Evolutionary conservation across 2,329 filamentous ascomycete genomes (phyloP).

Genomic region (Epichloe brachyelytri): DNA sequence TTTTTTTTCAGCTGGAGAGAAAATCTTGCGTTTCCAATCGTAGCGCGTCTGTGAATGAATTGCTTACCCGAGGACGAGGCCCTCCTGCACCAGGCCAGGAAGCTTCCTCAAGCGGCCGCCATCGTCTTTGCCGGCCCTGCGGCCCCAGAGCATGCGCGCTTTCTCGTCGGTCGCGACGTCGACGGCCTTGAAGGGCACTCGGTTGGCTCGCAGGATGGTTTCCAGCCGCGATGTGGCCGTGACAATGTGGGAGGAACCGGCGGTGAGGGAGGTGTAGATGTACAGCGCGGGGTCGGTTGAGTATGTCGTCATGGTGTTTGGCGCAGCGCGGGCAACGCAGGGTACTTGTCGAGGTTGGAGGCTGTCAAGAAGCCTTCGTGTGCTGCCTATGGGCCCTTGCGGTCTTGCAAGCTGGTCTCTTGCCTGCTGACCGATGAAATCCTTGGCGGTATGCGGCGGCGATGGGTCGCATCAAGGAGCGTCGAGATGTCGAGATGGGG

Average conservation of each 20-base stretch:
- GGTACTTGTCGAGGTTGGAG: not conserved
- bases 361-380: no score
- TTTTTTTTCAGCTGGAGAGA: no score
- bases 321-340: not conserved
- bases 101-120: slow-evolving; percentile 58
- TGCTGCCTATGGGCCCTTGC: no score
- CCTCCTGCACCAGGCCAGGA: slow-evolving; percentile 78
- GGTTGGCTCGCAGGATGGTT: slow-evolving; percentile 90
- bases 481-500: not conserved
- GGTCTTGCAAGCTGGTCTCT: no score
- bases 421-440: not conserved
- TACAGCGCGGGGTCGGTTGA: slow-evolving; percentile 63
- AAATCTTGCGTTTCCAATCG: no score
- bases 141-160: slow-evolving; percentile 78
- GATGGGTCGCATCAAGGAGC: not conserved
- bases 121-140: slow-evolving; percentile 62
- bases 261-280: slow-evolving; percentile 91
- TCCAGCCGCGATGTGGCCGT: slow-evolving; percentile 92
- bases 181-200: slow-evolving; percentile 82
- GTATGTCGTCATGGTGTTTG: slow-evolving; percentile 27
- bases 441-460: not conserved
- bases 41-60: no score
- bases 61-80: slow-evolving; percentile 72
- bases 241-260: slow-evolving; percentile 90
- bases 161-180: slow-evolving; percentile 85